These are phyloP conservation scores for Pleomassaria siparia DNA, from an alignment of 2,329 filamentous ascomycete species.

Conservation along the genomic window DNA sequence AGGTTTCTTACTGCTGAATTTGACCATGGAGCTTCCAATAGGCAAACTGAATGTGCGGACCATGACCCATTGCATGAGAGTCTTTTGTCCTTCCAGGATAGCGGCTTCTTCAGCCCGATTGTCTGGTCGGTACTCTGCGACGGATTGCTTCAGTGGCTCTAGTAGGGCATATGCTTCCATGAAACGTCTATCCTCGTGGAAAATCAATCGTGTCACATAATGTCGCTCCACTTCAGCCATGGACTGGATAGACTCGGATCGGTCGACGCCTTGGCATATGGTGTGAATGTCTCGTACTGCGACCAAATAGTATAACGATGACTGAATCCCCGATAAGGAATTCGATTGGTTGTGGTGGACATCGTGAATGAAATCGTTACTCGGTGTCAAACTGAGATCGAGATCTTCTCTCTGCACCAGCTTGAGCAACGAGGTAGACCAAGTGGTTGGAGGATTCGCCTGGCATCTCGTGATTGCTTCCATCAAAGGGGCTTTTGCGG, in stretches of 20 bases:
- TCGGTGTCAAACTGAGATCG: slow-evolving; percentile 43
- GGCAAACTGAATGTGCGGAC: slow-evolving; percentile 86
- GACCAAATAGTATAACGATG: slow-evolving; percentile 10
- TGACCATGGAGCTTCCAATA: slow-evolving; percentile 80
- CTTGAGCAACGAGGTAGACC: slow-evolving; percentile 70
- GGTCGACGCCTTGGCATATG: slow-evolving; percentile 70
- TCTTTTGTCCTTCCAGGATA: slow-evolving; percentile 88
- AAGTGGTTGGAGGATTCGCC: slow-evolving; percentile 74
- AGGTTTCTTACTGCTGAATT: slow-evolving; percentile 84
- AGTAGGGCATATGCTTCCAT: slow-evolving; percentile 82
- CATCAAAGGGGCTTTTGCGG: slow-evolving; percentile 75
- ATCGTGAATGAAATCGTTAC: slow-evolving; percentile 24
- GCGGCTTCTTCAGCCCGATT: slow-evolving; percentile 82
- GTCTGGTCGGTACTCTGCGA: slow-evolving; percentile 74
- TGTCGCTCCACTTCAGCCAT: slow-evolving; percentile 77
- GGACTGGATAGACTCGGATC: slow-evolving; percentile 68
- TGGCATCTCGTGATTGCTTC: slow-evolving; percentile 86
- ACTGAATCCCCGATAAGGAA: slow-evolving; percentile 14
- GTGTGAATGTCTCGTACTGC: slow-evolving; percentile 67
- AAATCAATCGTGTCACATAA: slow-evolving; percentile 84
- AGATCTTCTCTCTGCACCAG: slow-evolving; percentile 83
- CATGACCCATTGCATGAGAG: slow-evolving; percentile 82
- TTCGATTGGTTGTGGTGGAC: slow-evolving; percentile 21
- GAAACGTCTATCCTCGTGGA: slow-evolving; percentile 86
- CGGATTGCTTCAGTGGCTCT: slow-evolving; percentile 78